Percentiles rank a stretch among this genome's conserved stretches.
Evolutionary conservation across 805 yeast genomes (phyloP).

Genomic region (Nakazawaea ambrosiae): DNA sequence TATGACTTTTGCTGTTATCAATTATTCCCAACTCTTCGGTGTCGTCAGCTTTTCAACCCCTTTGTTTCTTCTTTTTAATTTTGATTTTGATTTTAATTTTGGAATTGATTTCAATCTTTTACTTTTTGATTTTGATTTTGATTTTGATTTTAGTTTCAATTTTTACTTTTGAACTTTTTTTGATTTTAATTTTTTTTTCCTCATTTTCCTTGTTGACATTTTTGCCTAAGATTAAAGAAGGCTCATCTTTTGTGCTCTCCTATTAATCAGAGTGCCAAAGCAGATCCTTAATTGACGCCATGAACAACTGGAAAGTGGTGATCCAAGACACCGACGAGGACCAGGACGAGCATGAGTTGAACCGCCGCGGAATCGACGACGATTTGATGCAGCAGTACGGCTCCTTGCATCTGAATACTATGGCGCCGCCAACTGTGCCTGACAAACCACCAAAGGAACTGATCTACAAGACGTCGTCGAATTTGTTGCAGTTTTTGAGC

Average conservation of each 20-base stretch:
- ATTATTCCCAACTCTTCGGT: too few relatives aligned
- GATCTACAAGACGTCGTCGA: conserved; percentile 4
- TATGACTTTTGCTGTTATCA: too few relatives aligned
- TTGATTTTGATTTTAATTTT: too few relatives aligned
- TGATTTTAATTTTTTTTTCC: background rate
- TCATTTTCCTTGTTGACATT: conserved; percentile 3
- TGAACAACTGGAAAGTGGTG: conserved; percentile 7
- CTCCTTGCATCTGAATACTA: background rate
- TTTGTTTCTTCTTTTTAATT: too few relatives aligned
- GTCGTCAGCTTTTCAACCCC: too few relatives aligned
- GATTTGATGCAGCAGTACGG: background rate
- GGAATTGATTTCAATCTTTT: background rate
- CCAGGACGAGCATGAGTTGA: background rate
- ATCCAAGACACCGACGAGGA: conserved; percentile 2
- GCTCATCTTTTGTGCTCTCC: too few relatives aligned
- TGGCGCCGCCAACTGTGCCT: conserved; percentile 4
- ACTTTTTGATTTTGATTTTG: background rate
- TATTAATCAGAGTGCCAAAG: too few relatives aligned
- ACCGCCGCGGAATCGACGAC: background rate
- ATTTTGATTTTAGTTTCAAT: background rate
- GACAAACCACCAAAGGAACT: conserved; percentile 9
- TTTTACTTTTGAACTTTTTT: too few relatives aligned
- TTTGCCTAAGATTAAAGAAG: too few relatives aligned
- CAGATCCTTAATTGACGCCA: too few relatives aligned
- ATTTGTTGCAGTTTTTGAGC: conserved; percentile 7